A percentile compares a stretch with the other conserved stretches of the same genome.
These are phyloP conservation scores for Xylariaceae sp. DNA, from an alignment of 2,329 filamentous ascomycete species.

Conservation along the genomic window DNA sequence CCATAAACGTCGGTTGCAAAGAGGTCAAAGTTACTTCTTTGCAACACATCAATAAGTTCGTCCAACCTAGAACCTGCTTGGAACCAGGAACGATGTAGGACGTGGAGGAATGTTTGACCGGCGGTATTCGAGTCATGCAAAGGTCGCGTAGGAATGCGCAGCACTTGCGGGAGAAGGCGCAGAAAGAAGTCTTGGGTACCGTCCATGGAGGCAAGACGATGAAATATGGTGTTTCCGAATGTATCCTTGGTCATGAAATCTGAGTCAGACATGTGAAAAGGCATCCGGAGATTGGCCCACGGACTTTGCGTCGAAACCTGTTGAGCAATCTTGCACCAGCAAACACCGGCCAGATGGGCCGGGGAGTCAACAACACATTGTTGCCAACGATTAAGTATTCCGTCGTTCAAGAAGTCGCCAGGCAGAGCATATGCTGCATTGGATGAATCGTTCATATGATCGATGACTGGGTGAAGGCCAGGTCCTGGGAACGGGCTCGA, in stretches of 20 bases:
- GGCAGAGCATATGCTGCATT: constrained; percentile 37
- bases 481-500: constrained; percentile 1
- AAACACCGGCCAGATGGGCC: constrained; percentile 27
- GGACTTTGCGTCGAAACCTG: constrained; percentile 12
- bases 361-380: constrained; percentile 24
- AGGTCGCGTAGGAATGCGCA: constrained; percentile 21
- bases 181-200: constrained; percentile 20
- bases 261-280: constrained; percentile 28
- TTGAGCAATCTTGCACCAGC: constrained; percentile 32
- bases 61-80: constrained; percentile 21
- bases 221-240: constrained; percentile 50
- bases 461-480: not conserved
- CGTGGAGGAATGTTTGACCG: constrained; percentile 31
- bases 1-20: constrained; percentile 30
- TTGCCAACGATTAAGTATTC: constrained; percentile 13
- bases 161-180: constrained; percentile 18
- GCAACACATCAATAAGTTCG: constrained; percentile 22
- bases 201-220: constrained; percentile 29
- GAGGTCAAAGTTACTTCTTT: constrained; percentile 21
- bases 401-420: constrained; percentile 43
- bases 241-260: constrained; percentile 38
- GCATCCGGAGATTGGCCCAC: constrained; percentile 21
- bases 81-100: constrained; percentile 31
- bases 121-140: constrained; percentile 28
- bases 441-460: constrained; percentile 24